Base-by-base conservation (phyloP, 2,329 filamentous ascomycete species). In the Helicocarpus griseus region DNA sequence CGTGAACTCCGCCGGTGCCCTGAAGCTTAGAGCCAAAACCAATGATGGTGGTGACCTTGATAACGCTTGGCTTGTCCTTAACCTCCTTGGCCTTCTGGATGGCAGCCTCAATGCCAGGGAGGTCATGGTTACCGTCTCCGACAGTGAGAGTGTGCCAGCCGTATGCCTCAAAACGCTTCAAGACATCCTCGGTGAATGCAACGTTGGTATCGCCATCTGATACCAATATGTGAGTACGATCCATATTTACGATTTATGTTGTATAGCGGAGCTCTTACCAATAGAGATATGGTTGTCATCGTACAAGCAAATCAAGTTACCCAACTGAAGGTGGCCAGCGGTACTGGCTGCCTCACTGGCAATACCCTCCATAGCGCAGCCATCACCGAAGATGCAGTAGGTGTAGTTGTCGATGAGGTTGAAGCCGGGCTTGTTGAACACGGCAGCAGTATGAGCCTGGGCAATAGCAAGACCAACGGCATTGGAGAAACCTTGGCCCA, bases 251-350 rank as follows among this genome's bases (percentile, higher is more conserved):
- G 14, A 21, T 45, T 29, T 31, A 31, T 2, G 14, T 9, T 19
- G n/a, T 52, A 29, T 26, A 19, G 28, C 4, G 24, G 43, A 9
- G 14, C 28, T 55, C 78, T 68, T 68, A 83, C 81, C 81, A 63
- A 84, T 84, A 60, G 81, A 95, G 69, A 98, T 97, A 73, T 95
- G 87, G 82, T 98, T 98, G 80, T 98, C 93, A 69, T 98, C 93
- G 74, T 91, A 98, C 74, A 98, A 81, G 73, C 82, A 83, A 74
- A 97, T 97, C 67, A 98, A 79, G 81, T 97, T 98, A 69, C 91
- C 93, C 59, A 98, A 83, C 81, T 97, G 87, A 73, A 97, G 81
- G 78, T 98, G 93, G 68, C 93, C 93, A 62, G 93, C 93, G 62
- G 89, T 80, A 55, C 89, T 95, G 62, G 80, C 88, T 65, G 93